Base-by-base conservation (phyloP, 2,329 filamentous ascomycete genomes). In the Neospermospora avenae region DNA sequence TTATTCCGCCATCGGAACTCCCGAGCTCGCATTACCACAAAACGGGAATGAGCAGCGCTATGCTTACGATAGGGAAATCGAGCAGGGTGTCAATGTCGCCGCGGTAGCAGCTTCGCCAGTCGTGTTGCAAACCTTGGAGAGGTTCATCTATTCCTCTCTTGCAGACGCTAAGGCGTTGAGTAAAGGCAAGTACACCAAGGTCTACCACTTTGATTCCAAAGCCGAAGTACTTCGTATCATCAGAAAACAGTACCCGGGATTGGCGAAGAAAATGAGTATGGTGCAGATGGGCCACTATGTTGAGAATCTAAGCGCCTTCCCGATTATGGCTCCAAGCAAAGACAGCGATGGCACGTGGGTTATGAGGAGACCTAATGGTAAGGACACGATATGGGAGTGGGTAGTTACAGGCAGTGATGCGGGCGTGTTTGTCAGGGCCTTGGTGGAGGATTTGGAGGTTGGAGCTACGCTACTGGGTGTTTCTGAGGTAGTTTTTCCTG, bases 161-260 rank as follows among this genome's bases (percentile, higher is more conserved):
- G 66, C 70, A 10, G 65, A 72, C 58, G 69, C 69, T 10, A 72
- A 64, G 45, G 72, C 73, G 46, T 65, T 66, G 64, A 75, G 71
- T 57, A 60, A 63, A 16, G 76, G 75, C 5, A 75, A 77, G 57
- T 76, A 77, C 64, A 72, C 60, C 0, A 65, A 68, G 42, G 72
- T 73, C 14, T 73, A 74, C 55, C 75, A 77, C 61, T 76, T 76
- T 52, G 75, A 77, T 41, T 59, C 65, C 8, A 77, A 78, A 61
- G 73, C 70, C 2, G 64, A 68, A 7, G 60, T 70, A 2, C 61
- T 64, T 10, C 58, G 68, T n/a, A 71, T 73, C 56, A 70, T 58
- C 63, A 68, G 59, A 45, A 65, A 24, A 44, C 63, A 48, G 67
- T 69, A 62, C 1, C 25, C 24, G 1, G 45, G 60, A 16, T 65